Base-by-base conservation (phyloP, 768 basidiomycete genomes). In the Hygrophoropsis aurantiaca region DNA sequence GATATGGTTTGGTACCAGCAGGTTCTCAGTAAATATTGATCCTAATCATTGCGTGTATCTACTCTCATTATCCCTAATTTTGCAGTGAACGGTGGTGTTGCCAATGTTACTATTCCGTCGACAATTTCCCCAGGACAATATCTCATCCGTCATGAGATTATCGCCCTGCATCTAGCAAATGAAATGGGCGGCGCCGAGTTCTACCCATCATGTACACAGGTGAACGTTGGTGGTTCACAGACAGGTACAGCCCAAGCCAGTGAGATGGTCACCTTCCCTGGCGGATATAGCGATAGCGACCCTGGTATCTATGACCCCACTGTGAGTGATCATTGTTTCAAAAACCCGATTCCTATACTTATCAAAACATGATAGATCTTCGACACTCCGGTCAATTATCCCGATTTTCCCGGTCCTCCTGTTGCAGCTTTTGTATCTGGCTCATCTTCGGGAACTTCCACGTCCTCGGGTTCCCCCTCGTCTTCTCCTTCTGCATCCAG, bases 91-190 rank as follows among this genome's bases (percentile, higher is more conserved):
- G 77, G 80, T 8, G 55, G 44, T 2, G 60, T 71, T 3, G 73
- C 73, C 0, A 69, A 58, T 11, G 64, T 77, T 1, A 71, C 65
- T 0, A 56, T 84, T 39, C 82, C 82, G 1, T 50, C 63, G 16
- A 76, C 74, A 37, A 61, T 91, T 44, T 72, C 79, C 2, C 66
- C 84, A 3, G 89, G 89, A 4, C 79, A 84, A 54, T 90, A 90
- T 62, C 71, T 91, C 49, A 62, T 90, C 58, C 85, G 88, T 1
- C 82, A 88, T 61, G 88, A 91, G 61, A 84, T 90, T 64, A 83
- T 90, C 61, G 83, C 84, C 9, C 78, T 90, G 11, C 89, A 90
- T 57, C 74, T 82, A 38, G 87, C 76, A 5, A 71, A 59, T n/a
- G 53, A 57, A 2, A 9, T 58, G 15, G 81, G 82, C 5, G 85